Percentiles rank a stretch among this genome's conserved stretches.
Conservation (phyloP, 2,329 filamentous ascomycete genomes). For the Arthrobotrys iridis region DNA sequence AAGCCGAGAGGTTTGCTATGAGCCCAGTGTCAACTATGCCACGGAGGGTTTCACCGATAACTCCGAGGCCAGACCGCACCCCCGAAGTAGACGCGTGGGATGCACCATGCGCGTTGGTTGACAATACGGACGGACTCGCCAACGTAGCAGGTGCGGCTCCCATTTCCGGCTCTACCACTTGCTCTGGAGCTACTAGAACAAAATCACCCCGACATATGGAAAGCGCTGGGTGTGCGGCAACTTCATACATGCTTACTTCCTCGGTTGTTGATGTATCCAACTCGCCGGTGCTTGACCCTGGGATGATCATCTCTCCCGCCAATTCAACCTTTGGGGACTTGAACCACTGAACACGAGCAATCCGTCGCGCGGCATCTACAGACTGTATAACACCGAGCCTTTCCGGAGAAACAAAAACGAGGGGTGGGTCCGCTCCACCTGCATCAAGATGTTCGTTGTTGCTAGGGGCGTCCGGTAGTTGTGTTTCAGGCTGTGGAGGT, state of each 20-base stretch:
- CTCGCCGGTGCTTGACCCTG: constrained; percentile 63
- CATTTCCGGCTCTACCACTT: constrained; percentile 8
- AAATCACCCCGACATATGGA: constrained; percentile 67
- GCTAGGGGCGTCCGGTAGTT: constrained; percentile 1
- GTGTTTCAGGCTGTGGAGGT: constrained; percentile 10
- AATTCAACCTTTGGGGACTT: constrained; percentile 61
- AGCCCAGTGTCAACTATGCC: constrained; percentile 49
- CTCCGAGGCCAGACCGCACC: constrained; percentile 31
- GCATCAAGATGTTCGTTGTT: constrained; percentile 7
- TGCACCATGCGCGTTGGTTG: not conserved
- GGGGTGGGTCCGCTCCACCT: constrained; percentile 16
- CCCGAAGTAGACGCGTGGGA: not conserved
- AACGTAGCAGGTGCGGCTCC: not conserved
- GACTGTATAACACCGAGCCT: constrained; percentile 69
- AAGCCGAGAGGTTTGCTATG: constrained; percentile 41
- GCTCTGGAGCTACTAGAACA: constrained; percentile 64
- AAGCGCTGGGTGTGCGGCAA: constrained; percentile 65
- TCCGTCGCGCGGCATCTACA: constrained; percentile 68
- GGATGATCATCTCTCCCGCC: constrained; percentile 61
- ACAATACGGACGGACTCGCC: not conserved
- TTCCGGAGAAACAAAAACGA: constrained; percentile 62
- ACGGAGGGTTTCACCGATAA: constrained; percentile 35
- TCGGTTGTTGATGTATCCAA: constrained; percentile 62
- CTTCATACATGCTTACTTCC: constrained; percentile 70
- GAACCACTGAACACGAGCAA: constrained; percentile 69